Evolutionary conservation across 139 green algal species (phyloP).

Genomic region (Coccomyxa sp.): DNA sequence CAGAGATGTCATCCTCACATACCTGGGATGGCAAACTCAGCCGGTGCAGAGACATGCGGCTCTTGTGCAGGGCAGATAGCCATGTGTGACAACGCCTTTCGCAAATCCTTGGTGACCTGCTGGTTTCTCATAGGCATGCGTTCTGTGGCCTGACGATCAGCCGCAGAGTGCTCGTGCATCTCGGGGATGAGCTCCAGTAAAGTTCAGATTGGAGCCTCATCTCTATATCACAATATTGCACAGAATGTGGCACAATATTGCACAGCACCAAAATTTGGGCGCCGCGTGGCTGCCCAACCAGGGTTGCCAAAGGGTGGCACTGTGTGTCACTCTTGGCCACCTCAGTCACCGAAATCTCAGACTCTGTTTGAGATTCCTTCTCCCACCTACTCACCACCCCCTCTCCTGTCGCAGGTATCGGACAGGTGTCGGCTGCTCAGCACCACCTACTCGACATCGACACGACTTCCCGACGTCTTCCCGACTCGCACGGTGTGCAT

Average conservation of each 20-base stretch:
- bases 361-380: slow-evolving; percentile 1
- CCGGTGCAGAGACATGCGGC: background rate
- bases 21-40: background rate
- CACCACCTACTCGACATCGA: background rate
- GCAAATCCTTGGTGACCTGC: background rate
- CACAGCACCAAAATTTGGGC: background rate
- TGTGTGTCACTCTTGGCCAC: background rate
- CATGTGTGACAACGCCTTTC: background rate
- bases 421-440: background rate
- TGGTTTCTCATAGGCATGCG: background rate
- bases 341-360: background rate
- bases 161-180: background rate
- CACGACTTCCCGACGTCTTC: background rate
- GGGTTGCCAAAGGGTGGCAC: background rate
- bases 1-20: slow-evolving; percentile 1
- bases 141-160: background rate
- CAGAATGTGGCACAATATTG: slow-evolving; percentile 1
- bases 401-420: background rate
- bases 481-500: background rate
- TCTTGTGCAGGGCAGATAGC: background rate
- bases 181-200: background rate
- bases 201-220: slow-evolving; percentile 1
- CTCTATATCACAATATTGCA: slow-evolving; percentile 1
- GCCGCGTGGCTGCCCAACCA: background rate
- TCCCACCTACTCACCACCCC: background rate